Evolutionary conservation across 805 yeast species (phyloP).

Genomic region (Candida arabinofermentans): DNA sequence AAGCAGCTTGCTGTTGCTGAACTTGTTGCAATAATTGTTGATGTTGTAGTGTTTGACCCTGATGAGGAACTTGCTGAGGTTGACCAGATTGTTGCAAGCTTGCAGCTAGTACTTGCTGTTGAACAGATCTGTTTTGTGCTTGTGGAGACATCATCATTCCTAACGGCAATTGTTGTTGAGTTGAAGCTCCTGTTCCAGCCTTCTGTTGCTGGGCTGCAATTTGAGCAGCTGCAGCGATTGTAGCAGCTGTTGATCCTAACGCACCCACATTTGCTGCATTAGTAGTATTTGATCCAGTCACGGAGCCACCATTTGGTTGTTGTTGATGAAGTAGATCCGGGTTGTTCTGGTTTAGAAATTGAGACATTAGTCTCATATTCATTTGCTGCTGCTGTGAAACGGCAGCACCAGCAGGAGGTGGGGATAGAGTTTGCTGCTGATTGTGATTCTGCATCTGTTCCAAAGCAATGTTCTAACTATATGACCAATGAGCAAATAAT

Average conservation of each 20-base stretch:
- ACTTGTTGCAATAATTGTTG: conserved; percentile 20
- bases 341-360: conserved; percentile 20
- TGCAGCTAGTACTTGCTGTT: conserved; percentile 27
- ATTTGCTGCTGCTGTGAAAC: conserved; percentile 21
- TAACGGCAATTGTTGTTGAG: conserved; percentile 20
- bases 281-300: conserved; percentile 1
- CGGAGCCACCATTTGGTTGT: conserved; percentile 7
- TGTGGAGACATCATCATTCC: conserved; percentile 35
- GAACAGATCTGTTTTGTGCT: conserved; percentile 28
- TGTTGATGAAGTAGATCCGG: conserved; percentile 17
- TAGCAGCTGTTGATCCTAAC: conserved; percentile 15
- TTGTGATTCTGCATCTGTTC: conserved; percentile 18
- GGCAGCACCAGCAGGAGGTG: too few relatives aligned
- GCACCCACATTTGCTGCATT: conserved; percentile 4
- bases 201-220: conserved; percentile 17
- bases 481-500: too few relatives aligned
- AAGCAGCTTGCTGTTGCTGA: conserved; percentile 20
- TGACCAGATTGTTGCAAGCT: conserved; percentile 21
- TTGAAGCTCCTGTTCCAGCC: conserved; percentile 10
- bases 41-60: conserved; percentile 10
- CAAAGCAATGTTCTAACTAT: background rate
- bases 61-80: conserved; percentile 7
- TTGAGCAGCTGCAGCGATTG: conserved; percentile 22
- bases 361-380: conserved; percentile 25
- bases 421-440: conserved; percentile 17